Percentiles rank a stretch among this genome's conserved stretches.
Conservation (phyloP, 192 early-diverging fungal species). For the Gryganskiella cystojenkinii region DNA sequence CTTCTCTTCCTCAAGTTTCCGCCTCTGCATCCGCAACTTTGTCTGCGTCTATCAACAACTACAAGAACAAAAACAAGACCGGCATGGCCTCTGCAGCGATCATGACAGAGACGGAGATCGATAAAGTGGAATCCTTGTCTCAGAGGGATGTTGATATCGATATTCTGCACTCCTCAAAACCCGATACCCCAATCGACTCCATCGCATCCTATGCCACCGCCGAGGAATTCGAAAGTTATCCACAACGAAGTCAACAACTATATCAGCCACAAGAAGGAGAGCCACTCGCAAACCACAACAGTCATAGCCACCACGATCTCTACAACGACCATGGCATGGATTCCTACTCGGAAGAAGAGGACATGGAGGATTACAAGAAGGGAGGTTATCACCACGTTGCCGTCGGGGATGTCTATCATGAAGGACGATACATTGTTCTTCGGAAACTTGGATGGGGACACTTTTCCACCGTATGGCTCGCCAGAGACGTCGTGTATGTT, state of each 20-base stretch:
- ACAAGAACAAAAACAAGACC: too few species aligned
- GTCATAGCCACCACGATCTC: too few species aligned
- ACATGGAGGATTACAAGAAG: slow-evolving; percentile 89
- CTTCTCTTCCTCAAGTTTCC: not conserved
- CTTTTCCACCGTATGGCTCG: slow-evolving; percentile 98
- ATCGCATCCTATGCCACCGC: not conserved
- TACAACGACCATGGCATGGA: not conserved
- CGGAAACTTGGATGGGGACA: slow-evolving; percentile 99
- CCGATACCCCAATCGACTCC: not conserved
- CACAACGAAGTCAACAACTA: not conserved
- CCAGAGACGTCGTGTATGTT: slow-evolving; percentile 74
- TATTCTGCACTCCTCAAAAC: not conserved
- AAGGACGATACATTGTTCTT: slow-evolving; percentile 83
- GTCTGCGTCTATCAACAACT: too few species aligned
- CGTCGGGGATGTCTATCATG: slow-evolving; percentile 84
- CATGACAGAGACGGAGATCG: slow-evolving; percentile 16
- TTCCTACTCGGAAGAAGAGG: slow-evolving; percentile 79
- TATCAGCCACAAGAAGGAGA: not conserved
- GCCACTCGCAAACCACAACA: not conserved
- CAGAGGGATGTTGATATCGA: not conserved
- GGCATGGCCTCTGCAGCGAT: too few species aligned
- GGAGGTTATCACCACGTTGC: slow-evolving; percentile 95
- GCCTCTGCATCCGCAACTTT: slow-evolving; percentile 1
- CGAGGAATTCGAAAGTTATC: slow-evolving; percentile 1
- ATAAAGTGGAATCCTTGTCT: too few species aligned